phyloP scores from a whole-genome alignment of 495 filamentous ascomycete species.

The Aspergillus sclerotioniger region DNA sequence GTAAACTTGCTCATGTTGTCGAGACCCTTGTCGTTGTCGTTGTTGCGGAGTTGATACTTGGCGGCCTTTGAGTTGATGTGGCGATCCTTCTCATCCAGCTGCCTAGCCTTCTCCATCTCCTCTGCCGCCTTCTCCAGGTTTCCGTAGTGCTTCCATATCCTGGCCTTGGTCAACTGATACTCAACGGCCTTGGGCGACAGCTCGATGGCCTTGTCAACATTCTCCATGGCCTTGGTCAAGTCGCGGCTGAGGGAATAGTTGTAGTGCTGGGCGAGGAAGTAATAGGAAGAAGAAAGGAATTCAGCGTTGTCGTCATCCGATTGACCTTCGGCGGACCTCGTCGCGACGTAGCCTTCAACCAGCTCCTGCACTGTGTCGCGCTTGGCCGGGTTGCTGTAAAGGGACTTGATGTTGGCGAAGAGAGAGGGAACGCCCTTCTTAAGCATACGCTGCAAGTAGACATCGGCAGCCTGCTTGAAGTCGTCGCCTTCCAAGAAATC shows the following conservation, averaged over 20 bases:
- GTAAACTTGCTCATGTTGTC: conserved; percentile 95
- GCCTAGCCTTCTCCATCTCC: conserved; percentile 83
- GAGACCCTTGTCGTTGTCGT: conserved; percentile 80
- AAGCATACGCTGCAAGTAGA: conserved; percentile 82
- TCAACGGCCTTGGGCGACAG: conserved; percentile 77
- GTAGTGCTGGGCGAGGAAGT: conserved; percentile 96
- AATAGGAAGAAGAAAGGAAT: conserved; percentile 74
- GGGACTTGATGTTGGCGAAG: conserved; percentile 91
- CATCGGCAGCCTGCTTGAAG: conserved; percentile 75
- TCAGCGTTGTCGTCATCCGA: conserved; percentile 52
- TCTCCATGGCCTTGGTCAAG: conserved; percentile 73
- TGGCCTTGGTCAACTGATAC: conserved; percentile 91
- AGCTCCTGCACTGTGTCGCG: conserved; percentile 69
- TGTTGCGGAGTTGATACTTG: conserved; percentile 93
- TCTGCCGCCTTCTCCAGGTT: conserved; percentile 76
- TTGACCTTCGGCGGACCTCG: conserved; percentile 35
- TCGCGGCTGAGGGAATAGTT: conserved; percentile 87
- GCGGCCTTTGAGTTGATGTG: conserved; percentile 98
- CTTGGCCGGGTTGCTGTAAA: conserved; percentile 77
- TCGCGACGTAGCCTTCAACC: conserved; percentile 71
- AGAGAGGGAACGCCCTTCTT: conserved; percentile 95
- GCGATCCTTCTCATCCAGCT: conserved; percentile 82
- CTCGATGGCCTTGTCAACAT: conserved; percentile 77
- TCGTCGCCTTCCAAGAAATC: conserved; percentile 85
- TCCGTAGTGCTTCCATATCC: conserved; percentile 91